Evolutionary conservation across 2,329 filamentous ascomycete species (phyloP).

Genomic region (Xylariaceae sp.): DNA sequence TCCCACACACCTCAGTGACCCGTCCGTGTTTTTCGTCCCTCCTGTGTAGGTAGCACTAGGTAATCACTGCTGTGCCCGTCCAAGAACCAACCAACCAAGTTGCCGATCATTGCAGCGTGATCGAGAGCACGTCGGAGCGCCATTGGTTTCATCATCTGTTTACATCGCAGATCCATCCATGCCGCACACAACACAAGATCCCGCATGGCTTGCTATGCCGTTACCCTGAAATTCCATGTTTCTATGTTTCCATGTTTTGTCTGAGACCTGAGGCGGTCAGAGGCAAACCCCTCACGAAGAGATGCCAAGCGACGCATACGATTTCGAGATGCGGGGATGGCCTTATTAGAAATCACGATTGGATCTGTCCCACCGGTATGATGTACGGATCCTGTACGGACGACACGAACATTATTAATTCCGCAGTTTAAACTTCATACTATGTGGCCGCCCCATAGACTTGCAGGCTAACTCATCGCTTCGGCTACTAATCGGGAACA

Average conservation of each 20-base stretch:
- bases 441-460: not conserved
- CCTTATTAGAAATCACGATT: not conserved
- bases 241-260: no score
- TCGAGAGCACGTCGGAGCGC: not conserved
- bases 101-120: conserved; percentile 6
- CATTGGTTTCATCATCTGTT: conserved; percentile 8
- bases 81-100: not conserved
- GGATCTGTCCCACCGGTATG: not conserved
- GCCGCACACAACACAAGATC: not conserved
- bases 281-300: not conserved
- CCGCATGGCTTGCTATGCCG: conserved; percentile 1
- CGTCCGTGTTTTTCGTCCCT: no score
- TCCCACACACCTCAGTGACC: no score
- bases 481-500: not conserved
- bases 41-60: no score
- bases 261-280: conserved; percentile 13
- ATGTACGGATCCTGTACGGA: not conserved
- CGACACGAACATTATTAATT: not conserved
- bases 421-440: not conserved
- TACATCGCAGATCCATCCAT: no score
- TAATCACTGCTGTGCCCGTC: not conserved
- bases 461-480: not conserved
- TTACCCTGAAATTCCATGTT: conserved; percentile 6
- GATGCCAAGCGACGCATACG: not conserved
- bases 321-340: conserved; percentile 1